Percentiles rank a stretch among this genome's conserved stretches.
These are phyloP conservation scores for Forsythia suspensa DNA, from an alignment of 257 asterid genomes.

Conservation along the genomic window DNA sequence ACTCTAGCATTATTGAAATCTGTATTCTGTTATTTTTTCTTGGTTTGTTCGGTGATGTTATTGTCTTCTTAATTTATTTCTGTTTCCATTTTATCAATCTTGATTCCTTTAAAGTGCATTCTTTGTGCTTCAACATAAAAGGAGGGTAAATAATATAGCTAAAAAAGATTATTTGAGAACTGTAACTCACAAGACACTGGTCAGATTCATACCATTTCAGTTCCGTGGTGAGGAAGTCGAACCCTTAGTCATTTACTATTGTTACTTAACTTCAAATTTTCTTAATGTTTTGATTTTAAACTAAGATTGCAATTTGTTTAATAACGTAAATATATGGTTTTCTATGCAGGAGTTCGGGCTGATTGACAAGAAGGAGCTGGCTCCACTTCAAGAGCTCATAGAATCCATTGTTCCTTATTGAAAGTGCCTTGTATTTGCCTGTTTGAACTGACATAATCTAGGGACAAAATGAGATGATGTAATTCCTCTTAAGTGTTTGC, in stretches of 20 bases:
- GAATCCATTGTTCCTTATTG: constrained; percentile 77
- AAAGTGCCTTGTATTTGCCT: constrained; percentile 15
- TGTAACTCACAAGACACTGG: background rate
- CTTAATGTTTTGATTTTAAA: background rate
- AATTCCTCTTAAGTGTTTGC: constrained; percentile 21
- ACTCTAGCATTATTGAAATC: no score
- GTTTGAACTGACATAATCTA: constrained; percentile 22
- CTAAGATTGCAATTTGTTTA: background rate
- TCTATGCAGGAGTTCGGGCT: constrained; percentile 73
- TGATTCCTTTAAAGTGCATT: no score
- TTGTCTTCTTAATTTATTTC: background rate
- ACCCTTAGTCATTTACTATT: background rate
- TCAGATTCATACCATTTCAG: background rate
- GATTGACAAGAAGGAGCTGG: constrained; percentile 88
- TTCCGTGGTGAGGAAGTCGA: background rate
- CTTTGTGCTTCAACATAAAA: background rate
- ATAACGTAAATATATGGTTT: background rate
- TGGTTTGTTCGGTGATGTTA: no score
- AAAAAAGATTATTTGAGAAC: no score
- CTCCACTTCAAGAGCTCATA: constrained; percentile 85
- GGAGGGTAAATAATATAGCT: background rate
- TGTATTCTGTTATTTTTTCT: no score
- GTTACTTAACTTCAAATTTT: background rate
- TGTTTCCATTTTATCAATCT: no score
- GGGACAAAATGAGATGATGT: constrained; percentile 13